Evolutionary conservation across 306 rosid species (phyloP), one percentile per base, ranked within the genome.

Genomic region (Abrus precatorius): DNA sequence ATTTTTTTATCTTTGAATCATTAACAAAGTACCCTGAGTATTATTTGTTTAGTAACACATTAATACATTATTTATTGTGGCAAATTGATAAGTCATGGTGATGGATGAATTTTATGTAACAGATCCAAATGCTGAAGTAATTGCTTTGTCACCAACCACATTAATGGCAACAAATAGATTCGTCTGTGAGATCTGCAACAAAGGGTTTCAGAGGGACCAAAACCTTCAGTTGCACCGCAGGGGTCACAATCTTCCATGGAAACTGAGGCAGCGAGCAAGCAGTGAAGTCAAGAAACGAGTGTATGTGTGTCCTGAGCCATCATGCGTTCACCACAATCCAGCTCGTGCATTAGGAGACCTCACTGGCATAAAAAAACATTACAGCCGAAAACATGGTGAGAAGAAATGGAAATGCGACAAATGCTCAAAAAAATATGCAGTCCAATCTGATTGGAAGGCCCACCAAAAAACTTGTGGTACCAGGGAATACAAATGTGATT

Each of bases 171-270:
- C 85, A 32, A 91, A 93, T 65, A 77, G 95, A 76, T 91, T 93
- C 78, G 92, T 93, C 33, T 93, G 97, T 77, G 97, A 93, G 84
- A 88, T 88, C 12, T 92, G 97, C 84, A 88, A 83, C 86, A 92
- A 92, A 82, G 94, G 97, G 68, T 91, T 93, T 65, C 96, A 91
- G 77, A 91, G 94, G 81, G 94, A 91, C 86, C 95, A 91, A 63
- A 91, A 93, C 82, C 93, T 93, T 50, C 96, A 93, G 82, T 66
- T 93, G 59, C 97, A 93, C 71, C 33, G 95, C 3, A 83, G 94
- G 79, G 97, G 96, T 6, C 97, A 91, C 77, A 89, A 93, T 75
- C 95, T 89, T 43, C 97, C 97, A 57, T 92, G 95, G 97, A 92
- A 92, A 66, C 91, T 91, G 33, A 78, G 80, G 72, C 97, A 91